Evolutionary conservation across 345 rosid genomes (phyloP).

Genomic region (Arabis hirsuta): DNA sequence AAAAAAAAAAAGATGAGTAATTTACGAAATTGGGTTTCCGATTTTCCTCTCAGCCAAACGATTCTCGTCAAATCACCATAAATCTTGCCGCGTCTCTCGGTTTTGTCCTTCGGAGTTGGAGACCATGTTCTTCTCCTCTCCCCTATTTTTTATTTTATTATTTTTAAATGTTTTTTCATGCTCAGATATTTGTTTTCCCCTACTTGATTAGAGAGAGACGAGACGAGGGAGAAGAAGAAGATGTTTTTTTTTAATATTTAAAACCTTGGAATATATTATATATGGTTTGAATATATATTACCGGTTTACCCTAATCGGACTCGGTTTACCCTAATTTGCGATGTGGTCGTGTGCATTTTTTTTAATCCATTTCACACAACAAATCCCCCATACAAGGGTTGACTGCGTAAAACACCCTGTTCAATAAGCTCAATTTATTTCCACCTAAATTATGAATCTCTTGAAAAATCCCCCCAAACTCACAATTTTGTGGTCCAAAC

Average conservation of each 20-base stretch:
- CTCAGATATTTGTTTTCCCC: constrained; percentile 28
- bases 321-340: constrained; percentile 9
- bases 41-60: constrained; percentile 40
- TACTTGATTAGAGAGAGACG: constrained; percentile 3
- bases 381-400: too few relatives aligned
- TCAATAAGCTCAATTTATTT: too few relatives aligned
- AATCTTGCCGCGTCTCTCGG: constrained; percentile 27
- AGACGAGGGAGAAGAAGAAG: constrained; percentile 9
- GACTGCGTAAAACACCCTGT: too few relatives aligned
- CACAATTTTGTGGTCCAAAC: too few relatives aligned
- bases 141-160: not conserved
- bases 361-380: too few relatives aligned
- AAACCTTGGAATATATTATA: not conserved
- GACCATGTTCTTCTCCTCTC: constrained; percentile 40
- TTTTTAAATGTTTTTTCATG: not conserved
- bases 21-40: constrained; percentile 44
- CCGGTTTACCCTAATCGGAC: constrained; percentile 8
- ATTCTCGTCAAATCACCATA: constrained; percentile 32
- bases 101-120: constrained; percentile 37
- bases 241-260: not conserved
- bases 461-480: too few relatives aligned
- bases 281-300: constrained; percentile 18
- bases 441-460: too few relatives aligned
- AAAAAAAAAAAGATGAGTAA: constrained; percentile 8
- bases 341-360: constrained; percentile 6